These are phyloP conservation scores for Colletotrichum nymphaeae DNA, from an alignment of 2,329 filamentous ascomycete species.

Conservation along the genomic window DNA sequence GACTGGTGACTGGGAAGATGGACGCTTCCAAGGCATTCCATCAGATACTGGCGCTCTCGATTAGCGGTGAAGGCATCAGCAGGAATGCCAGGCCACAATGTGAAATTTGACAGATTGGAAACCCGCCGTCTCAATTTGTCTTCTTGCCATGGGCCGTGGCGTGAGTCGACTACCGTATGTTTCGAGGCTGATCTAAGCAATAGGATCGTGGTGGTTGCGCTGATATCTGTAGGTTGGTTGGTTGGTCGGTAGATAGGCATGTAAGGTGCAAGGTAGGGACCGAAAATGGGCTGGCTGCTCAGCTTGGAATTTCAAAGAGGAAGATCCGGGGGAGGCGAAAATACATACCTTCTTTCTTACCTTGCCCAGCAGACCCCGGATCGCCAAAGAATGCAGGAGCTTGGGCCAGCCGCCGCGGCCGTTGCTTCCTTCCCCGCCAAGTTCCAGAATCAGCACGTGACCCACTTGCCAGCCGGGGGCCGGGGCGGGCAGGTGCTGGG, in stretches of 20 bases:
- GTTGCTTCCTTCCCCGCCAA: neutral
- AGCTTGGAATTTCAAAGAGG: neutral
- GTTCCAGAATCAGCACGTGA: constrained; percentile 24
- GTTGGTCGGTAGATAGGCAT: no score
- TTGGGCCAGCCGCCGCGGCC: neutral
- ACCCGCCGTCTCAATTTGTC: no score
- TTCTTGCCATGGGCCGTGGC: neutral
- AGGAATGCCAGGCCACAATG: neutral
- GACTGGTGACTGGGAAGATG: no score
- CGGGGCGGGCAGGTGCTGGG: no score
- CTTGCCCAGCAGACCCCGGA: neutral
- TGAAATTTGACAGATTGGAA: neutral
- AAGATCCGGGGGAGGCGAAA: neutral
- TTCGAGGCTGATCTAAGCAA: neutral
- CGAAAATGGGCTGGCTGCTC: neutral
- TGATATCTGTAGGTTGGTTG: no score
- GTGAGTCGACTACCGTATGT: neutral
- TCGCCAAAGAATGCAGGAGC: constrained; percentile 11
- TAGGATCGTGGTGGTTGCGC: neutral
- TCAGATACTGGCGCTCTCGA: neutral
- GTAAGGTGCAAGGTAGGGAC: neutral
- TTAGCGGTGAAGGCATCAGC: neutral
- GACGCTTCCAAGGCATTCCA: no score
- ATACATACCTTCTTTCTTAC: no score
- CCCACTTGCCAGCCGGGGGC: neutral